Evolutionary conservation across 352 stramenopile species (phyloP).

Genomic region (Pythium volutum): DNA sequence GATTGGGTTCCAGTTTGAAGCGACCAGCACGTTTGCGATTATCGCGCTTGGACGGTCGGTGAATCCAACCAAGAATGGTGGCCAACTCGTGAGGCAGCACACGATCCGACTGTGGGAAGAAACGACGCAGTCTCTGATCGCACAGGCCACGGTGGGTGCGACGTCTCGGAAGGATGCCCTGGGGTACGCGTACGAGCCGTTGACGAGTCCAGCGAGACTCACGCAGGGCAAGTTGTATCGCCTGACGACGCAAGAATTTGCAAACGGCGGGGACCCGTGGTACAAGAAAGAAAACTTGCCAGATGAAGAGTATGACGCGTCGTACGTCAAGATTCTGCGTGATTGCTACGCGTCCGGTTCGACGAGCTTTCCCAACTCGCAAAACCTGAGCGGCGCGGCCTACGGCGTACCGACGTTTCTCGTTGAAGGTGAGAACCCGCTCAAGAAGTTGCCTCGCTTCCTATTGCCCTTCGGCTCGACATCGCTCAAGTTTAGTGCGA

Average conservation of each 20-base stretch:
- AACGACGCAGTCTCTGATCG: constrained; percentile 62
- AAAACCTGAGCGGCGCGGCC: constrained; percentile 80
- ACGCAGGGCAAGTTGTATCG: constrained; percentile 85
- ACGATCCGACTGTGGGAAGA: constrained; percentile 85
- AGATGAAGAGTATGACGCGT: constrained; percentile 83
- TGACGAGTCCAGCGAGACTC: constrained; percentile 50
- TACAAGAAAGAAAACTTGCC: constrained; percentile 89
- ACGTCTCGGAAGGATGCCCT: constrained; percentile 66
- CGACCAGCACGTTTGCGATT: constrained; percentile 74
- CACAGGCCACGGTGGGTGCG: constrained; percentile 55
- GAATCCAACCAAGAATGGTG: constrained; percentile 61
- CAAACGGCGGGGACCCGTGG: constrained; percentile 84
- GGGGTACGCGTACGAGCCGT: constrained; percentile 71
- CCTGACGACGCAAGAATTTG: constrained; percentile 84
- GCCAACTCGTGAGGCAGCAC: constrained; percentile 64
- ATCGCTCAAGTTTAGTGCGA: constrained; percentile 59
- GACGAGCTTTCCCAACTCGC: constrained; percentile 77
- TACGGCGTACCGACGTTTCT: constrained; percentile 86
- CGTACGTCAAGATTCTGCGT: constrained; percentile 84
- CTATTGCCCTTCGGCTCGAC: constrained; percentile 52
- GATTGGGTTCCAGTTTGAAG: constrained; percentile 89
- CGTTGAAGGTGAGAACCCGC: constrained; percentile 69
- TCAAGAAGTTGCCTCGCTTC: constrained; percentile 62
- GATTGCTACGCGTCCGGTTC: constrained; percentile 86
- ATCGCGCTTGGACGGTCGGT: constrained; percentile 80